A percentile compares a stretch with the other conserved stretches of the same genome.
phyloP scores from a whole-genome alignment of 257 asterid genomes.

The Galeopsis tetrahit region DNA sequence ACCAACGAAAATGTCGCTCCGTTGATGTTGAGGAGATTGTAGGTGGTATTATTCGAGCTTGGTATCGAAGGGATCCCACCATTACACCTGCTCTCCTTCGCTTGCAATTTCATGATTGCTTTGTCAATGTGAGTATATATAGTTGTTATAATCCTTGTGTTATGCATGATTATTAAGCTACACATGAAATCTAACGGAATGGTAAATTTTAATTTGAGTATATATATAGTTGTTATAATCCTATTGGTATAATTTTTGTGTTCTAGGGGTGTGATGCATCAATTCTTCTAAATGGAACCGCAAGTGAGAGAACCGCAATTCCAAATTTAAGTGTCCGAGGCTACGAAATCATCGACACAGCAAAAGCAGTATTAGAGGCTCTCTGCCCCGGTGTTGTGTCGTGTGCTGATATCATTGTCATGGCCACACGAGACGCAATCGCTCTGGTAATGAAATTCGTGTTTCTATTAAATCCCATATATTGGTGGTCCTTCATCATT shows the following conservation, averaged over 20 bases:
- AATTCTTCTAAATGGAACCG: constrained; percentile 52
- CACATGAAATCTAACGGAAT: too few species aligned
- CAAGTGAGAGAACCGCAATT: constrained; percentile 50
- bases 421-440: constrained; percentile 70
- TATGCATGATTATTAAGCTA: neutral
- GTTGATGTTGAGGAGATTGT: constrained; percentile 49
- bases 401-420: constrained; percentile 66
- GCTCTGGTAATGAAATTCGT: constrained; percentile 36
- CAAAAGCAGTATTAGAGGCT: constrained; percentile 48
- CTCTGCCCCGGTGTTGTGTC: constrained; percentile 57
- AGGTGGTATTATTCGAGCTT: constrained; percentile 12
- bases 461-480: neutral
- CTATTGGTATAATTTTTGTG: neutral
- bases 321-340: constrained; percentile 62
- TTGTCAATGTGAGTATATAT: constrained; percentile 52
- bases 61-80: constrained; percentile 40
- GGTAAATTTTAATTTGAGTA: too few species aligned
- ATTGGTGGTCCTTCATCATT: neutral
- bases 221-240: too few species aligned
- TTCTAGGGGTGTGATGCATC: constrained; percentile 70
- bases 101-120: constrained; percentile 73
- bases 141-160: neutral
- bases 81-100: constrained; percentile 60
- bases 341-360: constrained; percentile 54
- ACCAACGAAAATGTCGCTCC: constrained; percentile 44